A percentile compares a stretch with the other conserved stretches of the same genome.
Conservation (phyloP, 2,329 filamentous ascomycete genomes). For the Sporothrix dimorphospora region DNA sequence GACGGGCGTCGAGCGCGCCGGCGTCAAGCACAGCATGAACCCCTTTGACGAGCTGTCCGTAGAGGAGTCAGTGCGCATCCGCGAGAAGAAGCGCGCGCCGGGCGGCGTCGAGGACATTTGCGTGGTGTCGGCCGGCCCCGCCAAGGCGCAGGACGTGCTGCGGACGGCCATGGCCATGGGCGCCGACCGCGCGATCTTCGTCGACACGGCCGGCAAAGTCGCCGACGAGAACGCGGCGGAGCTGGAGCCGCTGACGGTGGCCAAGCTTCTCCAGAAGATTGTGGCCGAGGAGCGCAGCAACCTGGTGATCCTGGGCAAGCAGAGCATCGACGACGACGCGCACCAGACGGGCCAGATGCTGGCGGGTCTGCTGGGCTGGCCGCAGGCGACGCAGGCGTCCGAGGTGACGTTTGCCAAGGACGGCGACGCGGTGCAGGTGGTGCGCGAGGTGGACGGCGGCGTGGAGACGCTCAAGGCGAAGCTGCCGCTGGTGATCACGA, state of each 20-base stretch:
- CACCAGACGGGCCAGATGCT: slow-evolving; percentile 98
- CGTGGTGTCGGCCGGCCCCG: slow-evolving; percentile 82
- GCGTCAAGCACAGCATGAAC: slow-evolving; percentile 98
- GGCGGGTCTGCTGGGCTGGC: slow-evolving; percentile 86
- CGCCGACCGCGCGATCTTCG: slow-evolving; percentile 87
- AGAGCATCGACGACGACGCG: slow-evolving; percentile 96
- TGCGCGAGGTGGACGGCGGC: slow-evolving; percentile 92
- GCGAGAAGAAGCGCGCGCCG: slow-evolving; percentile 76
- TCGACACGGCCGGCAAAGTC: slow-evolving; percentile 68
- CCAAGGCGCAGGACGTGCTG: slow-evolving; percentile 85
- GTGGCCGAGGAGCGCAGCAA: slow-evolving; percentile 86
- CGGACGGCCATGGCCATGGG: slow-evolving; percentile 99
- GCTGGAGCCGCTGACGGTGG: slow-evolving; percentile 87
- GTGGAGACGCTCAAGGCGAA: slow-evolving; percentile 85
- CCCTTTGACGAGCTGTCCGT: slow-evolving; percentile 98
- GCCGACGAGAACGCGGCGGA: slow-evolving; percentile 73
- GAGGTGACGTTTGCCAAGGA: slow-evolving; percentile 77
- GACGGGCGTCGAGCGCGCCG: slow-evolving; percentile 88
- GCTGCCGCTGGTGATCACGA: slow-evolving; percentile 92
- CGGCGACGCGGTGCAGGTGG: slow-evolving; percentile 73
- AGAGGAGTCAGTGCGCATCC: slow-evolving; percentile 92
- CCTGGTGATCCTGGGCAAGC: slow-evolving; percentile 92
- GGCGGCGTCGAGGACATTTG: slow-evolving; percentile 88
- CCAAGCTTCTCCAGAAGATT: slow-evolving; percentile 81
- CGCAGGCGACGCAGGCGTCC: slow-evolving; percentile 91